These are phyloP conservation scores for Tylopilus rubrobrunneus DNA, from an alignment of 768 basidiomycete genomes.

Conservation along the genomic window DNA sequence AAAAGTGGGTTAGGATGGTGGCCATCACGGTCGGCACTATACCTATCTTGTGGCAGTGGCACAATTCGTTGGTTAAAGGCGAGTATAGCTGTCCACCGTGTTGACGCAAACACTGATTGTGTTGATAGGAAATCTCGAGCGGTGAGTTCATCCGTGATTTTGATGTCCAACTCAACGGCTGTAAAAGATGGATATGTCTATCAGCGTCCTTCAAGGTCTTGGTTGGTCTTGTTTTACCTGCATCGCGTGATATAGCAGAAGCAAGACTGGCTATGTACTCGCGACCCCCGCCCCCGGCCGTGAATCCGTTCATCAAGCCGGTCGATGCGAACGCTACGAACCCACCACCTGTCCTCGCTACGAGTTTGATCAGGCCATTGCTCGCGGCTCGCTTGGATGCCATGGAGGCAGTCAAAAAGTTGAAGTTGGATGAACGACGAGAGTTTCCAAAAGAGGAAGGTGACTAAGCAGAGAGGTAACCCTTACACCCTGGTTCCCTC, in stretches of 20 bases:
- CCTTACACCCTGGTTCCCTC: constrained; percentile 15
- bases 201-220: constrained; percentile 38
- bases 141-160: not conserved
- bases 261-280: constrained; percentile 34
- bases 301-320: constrained; percentile 37
- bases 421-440: constrained; percentile 8
- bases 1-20: not conserved
- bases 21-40: not conserved
- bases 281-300: constrained; percentile 37
- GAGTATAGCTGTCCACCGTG: constrained; percentile 1
- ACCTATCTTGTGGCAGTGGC: not conserved
- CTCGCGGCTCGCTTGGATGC: constrained; percentile 32
- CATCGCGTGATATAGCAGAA: constrained; percentile 8
- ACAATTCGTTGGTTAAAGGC: constrained; percentile 30
- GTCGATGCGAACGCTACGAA: not conserved
- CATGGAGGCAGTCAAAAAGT: not conserved
- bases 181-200: constrained; percentile 29
- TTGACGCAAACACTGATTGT: not conserved
- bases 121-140: constrained; percentile 3
- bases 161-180: not conserved
- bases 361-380: constrained; percentile 30
- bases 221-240: constrained; percentile 22
- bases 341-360: constrained; percentile 15
- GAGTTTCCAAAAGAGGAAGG: constrained; percentile 15
- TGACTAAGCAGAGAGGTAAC: constrained; percentile 25